Base-by-base conservation (phyloP, 257 asterid genomes). In the Nicotiana obtusifolia region DNA sequence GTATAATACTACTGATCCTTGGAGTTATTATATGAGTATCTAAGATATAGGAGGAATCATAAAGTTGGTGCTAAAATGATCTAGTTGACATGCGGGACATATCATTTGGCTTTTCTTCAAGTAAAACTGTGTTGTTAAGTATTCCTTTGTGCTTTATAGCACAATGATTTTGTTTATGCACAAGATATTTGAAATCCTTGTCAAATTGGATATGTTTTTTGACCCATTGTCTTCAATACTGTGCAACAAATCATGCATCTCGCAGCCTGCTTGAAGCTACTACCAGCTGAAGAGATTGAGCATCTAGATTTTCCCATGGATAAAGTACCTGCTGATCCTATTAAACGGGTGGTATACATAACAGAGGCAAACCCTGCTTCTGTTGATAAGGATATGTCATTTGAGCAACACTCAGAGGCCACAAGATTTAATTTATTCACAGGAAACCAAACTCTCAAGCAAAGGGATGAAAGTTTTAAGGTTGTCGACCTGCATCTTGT, bases 401-500 rank as follows among this genome's bases (percentile, higher is more conserved):
- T 93, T 41, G 81, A 76, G 20, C 85, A 84, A 52, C 88, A 81
- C 81, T 68, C 83, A 49, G 89, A 89, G 33, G 86, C 85, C 61
- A 83, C 91, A 59, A 93, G 97, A 85, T 94, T 93, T 86, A 96
- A 94, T 83, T 85, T 86, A 64, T 96, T 96, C 94, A 92, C 99
- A 10, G 99, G 99, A 84, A 89, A 89, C 89, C 99, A 94, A 87
- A 90, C 97, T 52, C 90, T 93, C 37, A 89, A 90, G 82, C 94
- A 93, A 84, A 91, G 99, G 87, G 92, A 93, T 28, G 88, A 87
- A 82, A 90, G 87, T 88, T 96, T 90, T 87, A 86, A 93, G 97
- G 98, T 94, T 79, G 83, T 80, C 49, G 22, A 65, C 19, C 49
- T 52, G 64, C 64, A 31, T 65, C 61, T 33, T 65, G 44, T 53